phyloP scores from a whole-genome alignment of 164 flowering plant species.

The Platanus orientalis region DNA sequence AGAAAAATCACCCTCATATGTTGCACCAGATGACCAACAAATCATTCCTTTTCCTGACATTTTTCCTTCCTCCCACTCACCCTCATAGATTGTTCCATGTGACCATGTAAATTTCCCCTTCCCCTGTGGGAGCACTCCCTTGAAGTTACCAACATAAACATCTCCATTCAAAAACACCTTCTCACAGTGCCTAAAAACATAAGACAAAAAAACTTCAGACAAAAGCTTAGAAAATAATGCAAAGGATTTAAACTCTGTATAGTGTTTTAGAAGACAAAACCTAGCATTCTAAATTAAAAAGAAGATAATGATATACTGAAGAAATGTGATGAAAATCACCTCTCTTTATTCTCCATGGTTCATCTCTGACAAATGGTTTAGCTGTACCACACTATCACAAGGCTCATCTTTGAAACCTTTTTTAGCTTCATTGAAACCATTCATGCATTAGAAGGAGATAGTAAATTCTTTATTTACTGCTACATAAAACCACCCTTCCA shows the following conservation, averaged over 20 bases:
- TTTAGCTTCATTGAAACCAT: not conserved
- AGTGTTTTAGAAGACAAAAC: not conserved
- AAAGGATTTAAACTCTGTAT: not conserved
- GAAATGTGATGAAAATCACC: conserved; percentile 6
- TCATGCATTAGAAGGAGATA: not conserved
- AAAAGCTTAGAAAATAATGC: not conserved
- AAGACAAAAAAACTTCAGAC: not conserved
- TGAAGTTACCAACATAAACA: conserved; percentile 51
- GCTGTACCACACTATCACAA: not conserved
- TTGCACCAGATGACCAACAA: conserved; percentile 63
- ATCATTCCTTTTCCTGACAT: conserved; percentile 76
- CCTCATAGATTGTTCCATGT: conserved; percentile 75
- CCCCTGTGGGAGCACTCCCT: conserved; percentile 64
- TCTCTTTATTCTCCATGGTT: conserved; percentile 14
- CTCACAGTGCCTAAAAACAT: conserved; percentile 18
- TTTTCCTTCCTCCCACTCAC: conserved; percentile 82
- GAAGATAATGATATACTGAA: not conserved
- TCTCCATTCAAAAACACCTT: conserved; percentile 66
- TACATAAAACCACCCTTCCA: not conserved
- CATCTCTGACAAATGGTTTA: conserved; percentile 5
- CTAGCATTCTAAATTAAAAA: not conserved
- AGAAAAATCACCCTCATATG: conserved; percentile 78
- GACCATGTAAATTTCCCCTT: conserved; percentile 77
- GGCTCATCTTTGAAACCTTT: not conserved
- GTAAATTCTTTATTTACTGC: not conserved